A percentile compares a stretch with the other conserved stretches of the same genome.
Evolutionary conservation across 805 yeast genomes (phyloP).

Genomic region (Suhomyces sp.): DNA sequence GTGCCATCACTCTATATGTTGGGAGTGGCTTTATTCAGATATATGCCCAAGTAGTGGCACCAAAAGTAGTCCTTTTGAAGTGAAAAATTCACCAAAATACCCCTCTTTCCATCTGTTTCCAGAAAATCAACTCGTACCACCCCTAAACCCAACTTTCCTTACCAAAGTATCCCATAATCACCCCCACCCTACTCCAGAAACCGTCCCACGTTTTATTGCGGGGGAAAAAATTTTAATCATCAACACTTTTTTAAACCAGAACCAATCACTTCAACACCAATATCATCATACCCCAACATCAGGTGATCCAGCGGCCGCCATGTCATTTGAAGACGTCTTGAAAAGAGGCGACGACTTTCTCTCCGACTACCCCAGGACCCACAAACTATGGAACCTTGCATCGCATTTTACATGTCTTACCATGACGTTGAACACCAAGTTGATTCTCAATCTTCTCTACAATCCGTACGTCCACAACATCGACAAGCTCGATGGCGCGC

Average conservation of each 20-base stretch:
- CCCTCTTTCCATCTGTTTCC: too few relatives aligned
- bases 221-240: constrained; percentile 4
- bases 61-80: too few relatives aligned
- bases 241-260: not conserved
- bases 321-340: constrained; percentile 71
- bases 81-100: too few relatives aligned
- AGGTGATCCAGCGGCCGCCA: too few relatives aligned
- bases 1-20: too few relatives aligned
- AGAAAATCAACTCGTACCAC: too few relatives aligned
- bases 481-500: constrained; percentile 63
- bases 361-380: constrained; percentile 56
- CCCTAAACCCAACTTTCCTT: too few relatives aligned
- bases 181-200: too few relatives aligned
- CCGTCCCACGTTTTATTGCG: too few relatives aligned
- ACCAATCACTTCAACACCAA: not conserved
- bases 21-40: too few relatives aligned
- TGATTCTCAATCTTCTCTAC: constrained; percentile 60
- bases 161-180: too few relatives aligned
- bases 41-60: too few relatives aligned
- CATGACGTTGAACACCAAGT: constrained; percentile 64
- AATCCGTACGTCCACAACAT: constrained; percentile 61
- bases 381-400: constrained; percentile 61
- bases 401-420: constrained; percentile 68
- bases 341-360: constrained; percentile 74
- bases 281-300: constrained; percentile 4